phyloP scores from a whole-genome alignment of 2,329 filamentous ascomycete genomes.

The Penicillium hordei region DNA sequence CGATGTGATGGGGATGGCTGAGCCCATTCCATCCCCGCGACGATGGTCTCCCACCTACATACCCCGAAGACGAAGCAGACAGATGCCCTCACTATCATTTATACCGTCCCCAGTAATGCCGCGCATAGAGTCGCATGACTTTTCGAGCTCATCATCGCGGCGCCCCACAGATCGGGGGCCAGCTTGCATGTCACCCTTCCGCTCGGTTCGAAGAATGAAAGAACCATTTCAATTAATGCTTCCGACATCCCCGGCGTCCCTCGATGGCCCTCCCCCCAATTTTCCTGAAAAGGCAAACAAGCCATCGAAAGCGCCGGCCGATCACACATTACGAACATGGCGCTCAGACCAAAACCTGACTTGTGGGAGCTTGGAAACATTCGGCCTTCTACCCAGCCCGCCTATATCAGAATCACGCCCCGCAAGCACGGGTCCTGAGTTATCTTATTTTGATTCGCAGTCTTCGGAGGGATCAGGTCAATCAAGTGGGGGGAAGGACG shows the following conservation, averaged over 20 bases:
- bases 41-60: slow-evolving; percentile 30
- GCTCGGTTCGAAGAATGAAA: slow-evolving; percentile 42
- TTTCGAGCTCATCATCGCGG: slow-evolving; percentile 26
- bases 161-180: slow-evolving; percentile 29
- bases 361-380: slow-evolving; percentile 32
- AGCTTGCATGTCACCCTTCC: slow-evolving; percentile 38
- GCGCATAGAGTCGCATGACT: slow-evolving; percentile 32
- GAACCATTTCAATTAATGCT: slow-evolving; percentile 41
- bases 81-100: slow-evolving; percentile 38
- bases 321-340: slow-evolving; percentile 36
- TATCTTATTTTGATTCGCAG: slow-evolving; percentile 30
- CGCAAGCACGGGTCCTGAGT: slow-evolving; percentile 28
- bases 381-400: slow-evolving; percentile 40
- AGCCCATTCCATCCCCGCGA: slow-evolving; percentile 25
- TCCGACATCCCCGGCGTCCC: slow-evolving; percentile 34
- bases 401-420: slow-evolving; percentile 37
- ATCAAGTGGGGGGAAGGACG: background rate
- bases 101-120: slow-evolving; percentile 31
- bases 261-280: slow-evolving; percentile 24
- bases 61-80: slow-evolving; percentile 34
- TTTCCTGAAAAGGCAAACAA: slow-evolving; percentile 22
- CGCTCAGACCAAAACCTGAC: slow-evolving; percentile 39
- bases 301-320: slow-evolving; percentile 20
- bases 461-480: slow-evolving; percentile 1
- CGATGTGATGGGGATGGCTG: slow-evolving; percentile 17